phyloP scores from a whole-genome alignment of 768 basidiomycete genomes.

The Lactarius evosmus region DNA sequence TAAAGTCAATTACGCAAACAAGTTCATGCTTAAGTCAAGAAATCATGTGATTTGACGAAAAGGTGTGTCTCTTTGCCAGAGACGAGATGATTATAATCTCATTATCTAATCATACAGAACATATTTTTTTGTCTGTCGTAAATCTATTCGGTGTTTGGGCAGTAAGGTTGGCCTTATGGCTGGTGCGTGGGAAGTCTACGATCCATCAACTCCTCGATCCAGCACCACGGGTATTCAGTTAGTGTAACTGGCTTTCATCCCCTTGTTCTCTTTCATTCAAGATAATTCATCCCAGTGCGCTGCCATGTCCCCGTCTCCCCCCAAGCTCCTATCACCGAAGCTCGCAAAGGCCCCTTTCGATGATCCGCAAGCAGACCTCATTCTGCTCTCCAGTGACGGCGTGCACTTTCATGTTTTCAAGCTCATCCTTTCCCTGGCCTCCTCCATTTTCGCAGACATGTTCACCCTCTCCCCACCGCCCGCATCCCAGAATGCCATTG shows the following conservation, averaged over 20 bases:
- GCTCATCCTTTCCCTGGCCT: conserved; percentile 18
- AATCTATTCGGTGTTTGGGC: too few species aligned
- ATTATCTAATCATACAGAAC: too few species aligned
- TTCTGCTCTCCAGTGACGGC: conserved; percentile 10
- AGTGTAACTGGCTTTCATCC: neutral
- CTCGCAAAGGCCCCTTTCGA: conserved; percentile 13
- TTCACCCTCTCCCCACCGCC: conserved; percentile 9
- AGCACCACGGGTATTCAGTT: neutral
- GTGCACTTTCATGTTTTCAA: conserved; percentile 21
- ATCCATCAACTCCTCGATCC: too few species aligned
- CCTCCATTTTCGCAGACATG: conserved; percentile 14
- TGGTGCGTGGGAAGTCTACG: too few species aligned
- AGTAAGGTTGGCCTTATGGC: too few species aligned
- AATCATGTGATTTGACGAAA: too few species aligned
- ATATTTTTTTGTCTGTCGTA: too few species aligned
- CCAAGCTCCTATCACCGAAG: neutral
- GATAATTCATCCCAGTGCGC: neutral
- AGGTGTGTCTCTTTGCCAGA: too few species aligned
- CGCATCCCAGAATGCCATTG: neutral
- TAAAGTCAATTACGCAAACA: too few species aligned
- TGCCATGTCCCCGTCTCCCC: neutral
- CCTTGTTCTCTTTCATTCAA: neutral
- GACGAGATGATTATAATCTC: too few species aligned
- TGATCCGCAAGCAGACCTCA: conserved; percentile 5
- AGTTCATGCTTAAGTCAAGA: too few species aligned